Evolutionary conservation across 2,329 filamentous ascomycete genomes (phyloP).

Genomic region (Trichophyton simii): DNA sequence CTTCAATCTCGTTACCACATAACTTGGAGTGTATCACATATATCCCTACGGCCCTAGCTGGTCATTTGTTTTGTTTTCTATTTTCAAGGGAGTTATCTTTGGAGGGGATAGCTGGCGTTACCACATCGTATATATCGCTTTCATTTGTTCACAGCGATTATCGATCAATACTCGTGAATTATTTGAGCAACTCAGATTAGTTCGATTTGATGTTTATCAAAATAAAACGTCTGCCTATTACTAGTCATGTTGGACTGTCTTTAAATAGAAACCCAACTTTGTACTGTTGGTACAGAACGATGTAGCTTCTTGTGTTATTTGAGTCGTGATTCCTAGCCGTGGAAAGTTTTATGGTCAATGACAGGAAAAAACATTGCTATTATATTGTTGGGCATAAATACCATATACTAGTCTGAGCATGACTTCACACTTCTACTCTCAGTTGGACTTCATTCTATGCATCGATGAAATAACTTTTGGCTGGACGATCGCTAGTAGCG

Average conservation of each 20-base stretch:
- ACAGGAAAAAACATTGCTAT: no score
- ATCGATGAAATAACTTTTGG: no score
- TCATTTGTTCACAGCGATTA: not conserved
- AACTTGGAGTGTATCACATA: not conserved
- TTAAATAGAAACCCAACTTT: no score
- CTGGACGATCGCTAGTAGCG: no score
- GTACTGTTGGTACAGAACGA: no score
- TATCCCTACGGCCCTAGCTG: slow-evolving; percentile 1
- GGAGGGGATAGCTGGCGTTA: not conserved
- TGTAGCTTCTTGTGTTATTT: no score
- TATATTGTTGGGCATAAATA: no score
- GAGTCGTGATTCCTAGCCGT: no score
- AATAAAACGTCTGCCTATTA: not conserved
- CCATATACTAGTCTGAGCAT: no score
- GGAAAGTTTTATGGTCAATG: no score
- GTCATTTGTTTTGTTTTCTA: not conserved
- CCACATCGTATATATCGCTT: slow-evolving; percentile 1
- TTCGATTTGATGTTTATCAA: not conserved
- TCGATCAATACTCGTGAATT: not conserved
- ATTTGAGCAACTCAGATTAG: not conserved
- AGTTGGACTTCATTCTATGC: no score
- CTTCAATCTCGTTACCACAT: not conserved
- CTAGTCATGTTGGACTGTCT: not conserved
- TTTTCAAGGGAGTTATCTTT: not conserved
- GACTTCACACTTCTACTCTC: no score